These are phyloP conservation scores for Globisporangium takayamanum DNA, from an alignment of 352 stramenopile species.

Conservation along the genomic window DNA sequence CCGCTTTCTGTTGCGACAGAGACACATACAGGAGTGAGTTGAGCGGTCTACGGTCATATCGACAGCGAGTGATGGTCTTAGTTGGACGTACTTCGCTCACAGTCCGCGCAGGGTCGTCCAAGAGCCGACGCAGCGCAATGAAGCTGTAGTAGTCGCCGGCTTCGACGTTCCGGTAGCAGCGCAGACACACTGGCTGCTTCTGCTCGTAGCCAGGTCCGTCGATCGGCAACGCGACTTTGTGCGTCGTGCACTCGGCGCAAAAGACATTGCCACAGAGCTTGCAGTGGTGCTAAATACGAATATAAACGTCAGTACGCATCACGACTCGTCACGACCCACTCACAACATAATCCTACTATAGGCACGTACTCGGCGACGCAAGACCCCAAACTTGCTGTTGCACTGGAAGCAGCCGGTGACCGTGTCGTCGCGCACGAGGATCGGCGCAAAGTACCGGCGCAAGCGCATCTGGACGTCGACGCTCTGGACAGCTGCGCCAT, in stretches of 20 bases:
- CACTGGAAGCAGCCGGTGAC: constrained; percentile 53
- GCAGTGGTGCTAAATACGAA: constrained; percentile 50
- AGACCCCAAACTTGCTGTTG: constrained; percentile 61
- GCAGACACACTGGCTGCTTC: constrained; percentile 65
- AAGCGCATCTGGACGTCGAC: constrained; percentile 28
- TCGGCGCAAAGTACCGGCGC: constrained; percentile 51
- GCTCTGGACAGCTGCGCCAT: constrained; percentile 14
- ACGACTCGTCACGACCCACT: background rate
- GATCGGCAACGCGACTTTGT: constrained; percentile 61
- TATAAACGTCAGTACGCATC: background rate
- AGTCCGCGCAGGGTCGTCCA: constrained; percentile 34
- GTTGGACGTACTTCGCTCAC: constrained; percentile 26
- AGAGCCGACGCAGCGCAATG: constrained; percentile 48
- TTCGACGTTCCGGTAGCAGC: constrained; percentile 68
- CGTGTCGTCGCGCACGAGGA: constrained; percentile 43
- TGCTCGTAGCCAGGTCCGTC: constrained; percentile 52
- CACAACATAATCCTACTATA: too few species aligned
- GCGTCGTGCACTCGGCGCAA: constrained; percentile 68
- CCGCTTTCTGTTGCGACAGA: constrained; percentile 36
- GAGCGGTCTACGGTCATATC: too few species aligned
- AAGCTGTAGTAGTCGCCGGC: constrained; percentile 71
- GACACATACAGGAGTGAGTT: background rate
- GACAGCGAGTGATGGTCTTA: too few species aligned
- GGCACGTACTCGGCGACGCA: constrained; percentile 51
- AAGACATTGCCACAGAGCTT: constrained; percentile 68